phyloP scores from a whole-genome alignment of 2,329 filamentous ascomycete species.

The Atkinsonella texensis region DNA sequence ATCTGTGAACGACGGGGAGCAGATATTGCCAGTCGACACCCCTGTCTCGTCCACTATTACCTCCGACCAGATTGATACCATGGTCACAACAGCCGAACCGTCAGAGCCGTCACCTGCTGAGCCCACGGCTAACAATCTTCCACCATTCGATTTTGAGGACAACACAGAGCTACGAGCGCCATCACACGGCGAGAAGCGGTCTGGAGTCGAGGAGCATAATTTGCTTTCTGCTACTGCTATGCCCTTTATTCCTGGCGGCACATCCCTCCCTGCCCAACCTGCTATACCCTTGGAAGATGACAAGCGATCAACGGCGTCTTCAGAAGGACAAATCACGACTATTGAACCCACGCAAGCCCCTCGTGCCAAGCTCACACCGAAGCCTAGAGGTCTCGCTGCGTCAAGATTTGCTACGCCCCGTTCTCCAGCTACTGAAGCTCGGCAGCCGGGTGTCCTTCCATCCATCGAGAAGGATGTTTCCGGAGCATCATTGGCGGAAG shows the following conservation, averaged over 20 bases:
- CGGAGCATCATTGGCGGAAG: neutral
- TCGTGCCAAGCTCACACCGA: conserved; percentile 21
- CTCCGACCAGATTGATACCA: conserved; percentile 42
- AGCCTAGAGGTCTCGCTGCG: conserved; percentile 28
- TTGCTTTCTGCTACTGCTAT: conserved; percentile 56
- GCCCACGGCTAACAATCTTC: conserved; percentile 31
- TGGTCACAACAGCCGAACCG: conserved; percentile 38
- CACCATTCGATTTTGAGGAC: conserved; percentile 48
- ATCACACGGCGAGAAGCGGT: conserved; percentile 33
- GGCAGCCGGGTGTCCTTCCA: conserved; percentile 16
- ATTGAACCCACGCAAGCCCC: conserved; percentile 10
- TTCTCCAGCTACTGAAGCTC: conserved; percentile 15
- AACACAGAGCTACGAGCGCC: conserved; percentile 36
- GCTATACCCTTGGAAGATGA: conserved; percentile 3
- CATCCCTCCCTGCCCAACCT: conserved; percentile 14
- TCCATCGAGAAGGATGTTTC: conserved; percentile 17
- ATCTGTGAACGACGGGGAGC: conserved; percentile 29
- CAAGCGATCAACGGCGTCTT: neutral
- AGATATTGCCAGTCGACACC: conserved; percentile 30
- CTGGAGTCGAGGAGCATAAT: conserved; percentile 30
- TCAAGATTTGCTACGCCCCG: conserved; percentile 33
- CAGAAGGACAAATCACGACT: neutral
- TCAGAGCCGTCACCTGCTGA: conserved; percentile 40
- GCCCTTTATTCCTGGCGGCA: conserved; percentile 46
- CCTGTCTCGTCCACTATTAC: conserved; percentile 41